Percentiles rank a stretch among this genome's conserved stretches.
phyloP scores from a whole-genome alignment of 805 yeast species.

The Monosporozyma aerobia region DNA sequence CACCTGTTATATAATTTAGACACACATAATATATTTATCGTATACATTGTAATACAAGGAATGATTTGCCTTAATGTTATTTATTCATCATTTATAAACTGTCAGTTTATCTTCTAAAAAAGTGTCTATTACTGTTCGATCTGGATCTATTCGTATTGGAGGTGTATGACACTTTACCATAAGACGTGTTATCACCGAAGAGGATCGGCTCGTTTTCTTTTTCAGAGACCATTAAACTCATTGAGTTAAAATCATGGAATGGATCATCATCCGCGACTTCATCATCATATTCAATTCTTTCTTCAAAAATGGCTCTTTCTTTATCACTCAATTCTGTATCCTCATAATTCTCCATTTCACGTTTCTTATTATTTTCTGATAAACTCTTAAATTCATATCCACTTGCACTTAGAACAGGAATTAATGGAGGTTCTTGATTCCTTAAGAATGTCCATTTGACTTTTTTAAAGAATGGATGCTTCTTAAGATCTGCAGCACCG shows the following conservation, averaged over 20 bases:
- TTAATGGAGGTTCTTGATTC: slow-evolving; percentile 90
- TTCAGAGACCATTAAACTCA: slow-evolving; percentile 60
- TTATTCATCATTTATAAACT: background rate
- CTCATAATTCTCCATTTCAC: background rate
- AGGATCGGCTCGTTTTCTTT: slow-evolving; percentile 46
- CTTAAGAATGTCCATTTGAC: slow-evolving; percentile 93
- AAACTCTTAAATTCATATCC: slow-evolving; percentile 42
- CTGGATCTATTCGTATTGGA: slow-evolving; percentile 33
- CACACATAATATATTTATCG: background rate
- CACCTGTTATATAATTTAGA: background rate
- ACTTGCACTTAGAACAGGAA: slow-evolving; percentile 61
- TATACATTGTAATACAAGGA: background rate
- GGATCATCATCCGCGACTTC: slow-evolving; percentile 51
- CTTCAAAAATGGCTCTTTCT: slow-evolving; percentile 27
- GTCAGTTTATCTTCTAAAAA: slow-evolving; percentile 21
- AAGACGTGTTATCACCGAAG: slow-evolving; percentile 37
- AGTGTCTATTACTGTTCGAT: slow-evolving; percentile 31
- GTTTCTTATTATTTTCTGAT: slow-evolving; percentile 18
- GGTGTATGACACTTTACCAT: slow-evolving; percentile 35
- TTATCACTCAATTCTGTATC: slow-evolving; percentile 12
- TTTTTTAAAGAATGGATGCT: slow-evolving; percentile 82
- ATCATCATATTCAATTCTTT: slow-evolving; percentile 28
- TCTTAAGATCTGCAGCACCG: slow-evolving; percentile 92
- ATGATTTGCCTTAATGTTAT: background rate
- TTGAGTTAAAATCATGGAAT: slow-evolving; percentile 75